phyloP scores from a whole-genome alignment of 139 green algal genomes.

The Asterochloris sp. region DNA sequence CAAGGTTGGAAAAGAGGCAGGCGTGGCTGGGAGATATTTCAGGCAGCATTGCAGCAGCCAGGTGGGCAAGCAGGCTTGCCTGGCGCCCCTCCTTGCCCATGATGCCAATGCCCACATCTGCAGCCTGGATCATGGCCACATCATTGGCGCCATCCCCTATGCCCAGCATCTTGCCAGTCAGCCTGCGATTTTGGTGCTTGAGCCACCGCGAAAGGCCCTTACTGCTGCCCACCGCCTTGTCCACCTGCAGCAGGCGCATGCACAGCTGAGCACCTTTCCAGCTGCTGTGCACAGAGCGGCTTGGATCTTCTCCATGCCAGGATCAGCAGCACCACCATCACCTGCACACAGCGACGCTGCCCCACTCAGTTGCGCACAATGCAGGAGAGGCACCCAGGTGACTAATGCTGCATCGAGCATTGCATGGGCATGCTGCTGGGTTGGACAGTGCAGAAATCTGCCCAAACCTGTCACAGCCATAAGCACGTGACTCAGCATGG shows the following conservation, averaged over 20 bases:
- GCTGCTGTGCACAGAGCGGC: no score
- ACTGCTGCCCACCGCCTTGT: constrained; percentile 18
- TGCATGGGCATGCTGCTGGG: no score
- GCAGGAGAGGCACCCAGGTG: no score
- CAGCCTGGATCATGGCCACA: constrained; percentile 93
- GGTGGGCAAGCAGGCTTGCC: background rate
- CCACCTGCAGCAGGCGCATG: background rate
- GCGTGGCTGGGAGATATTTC: no score
- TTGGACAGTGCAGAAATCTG: no score
- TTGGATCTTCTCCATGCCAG: background rate
- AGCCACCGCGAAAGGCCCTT: constrained; percentile 5
- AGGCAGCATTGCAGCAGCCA: no score
- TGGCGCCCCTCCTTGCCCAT: constrained; percentile 89
- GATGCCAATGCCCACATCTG: constrained; percentile 96
- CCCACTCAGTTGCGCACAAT: background rate
- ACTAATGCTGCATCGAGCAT: no score
- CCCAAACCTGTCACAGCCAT: no score
- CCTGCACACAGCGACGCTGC: background rate
- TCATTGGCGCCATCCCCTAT: constrained; percentile 99
- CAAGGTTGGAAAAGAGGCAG: no score
- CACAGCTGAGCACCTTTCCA: background rate
- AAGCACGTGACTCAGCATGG: no score
- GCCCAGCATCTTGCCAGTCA: constrained; percentile 70
- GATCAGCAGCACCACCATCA: background rate
- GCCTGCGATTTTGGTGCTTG: constrained; percentile 3